Base-by-base conservation (phyloP, 768 basidiomycete genomes). In the Collybia sp. region DNA sequence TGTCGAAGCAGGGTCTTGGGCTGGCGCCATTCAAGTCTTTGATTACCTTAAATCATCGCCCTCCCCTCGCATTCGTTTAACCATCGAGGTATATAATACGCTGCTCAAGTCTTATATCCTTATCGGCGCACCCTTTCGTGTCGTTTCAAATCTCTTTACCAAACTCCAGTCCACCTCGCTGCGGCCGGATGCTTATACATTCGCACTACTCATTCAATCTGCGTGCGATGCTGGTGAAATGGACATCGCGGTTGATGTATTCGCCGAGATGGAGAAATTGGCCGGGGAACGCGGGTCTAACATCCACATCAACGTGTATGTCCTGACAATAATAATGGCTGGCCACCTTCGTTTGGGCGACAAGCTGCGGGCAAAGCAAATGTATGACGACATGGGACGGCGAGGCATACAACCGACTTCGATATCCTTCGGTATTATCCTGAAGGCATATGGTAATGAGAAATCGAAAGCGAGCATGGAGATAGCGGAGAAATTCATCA, bases 61-160 rank as follows among this genome's bases (percentile, higher is more conserved):
- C 10, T 41, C 53, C 44, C 63, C 67, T 44, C 58, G 67, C 35
- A 61, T 69, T 36, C 60, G 67, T 42, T 66, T 82, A 33, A 68
- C 76, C 35, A 73, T 85, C 58, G 75, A 80, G 41, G 73, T 85
- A 43, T 84, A 82, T 63, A 92, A 92, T 61, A 80, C 80, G 18
- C 72, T 96, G 18, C 67, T 95, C 53, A 90, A 89, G 63, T 90
- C 91, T 2, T 87, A 90, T 56, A 78, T 95, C 44, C 69, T 85
- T 40, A 76, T 89, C 31, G 90, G 87, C 18, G 80, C 89, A 2
- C 91, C 93, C 0, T 88, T 86, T 53, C 61, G 63, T 30, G 60
- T 79, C 19, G 83, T 93, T 34, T 67, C 78, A 19, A 61, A 67
- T 3, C 57, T 89, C 31, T 92, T 93, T 64, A 66, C 72, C 37